Evolutionary conservation across 2,329 filamentous ascomycete genomes (phyloP).

Genomic region (Pyrenophora tritici-repentis): DNA sequence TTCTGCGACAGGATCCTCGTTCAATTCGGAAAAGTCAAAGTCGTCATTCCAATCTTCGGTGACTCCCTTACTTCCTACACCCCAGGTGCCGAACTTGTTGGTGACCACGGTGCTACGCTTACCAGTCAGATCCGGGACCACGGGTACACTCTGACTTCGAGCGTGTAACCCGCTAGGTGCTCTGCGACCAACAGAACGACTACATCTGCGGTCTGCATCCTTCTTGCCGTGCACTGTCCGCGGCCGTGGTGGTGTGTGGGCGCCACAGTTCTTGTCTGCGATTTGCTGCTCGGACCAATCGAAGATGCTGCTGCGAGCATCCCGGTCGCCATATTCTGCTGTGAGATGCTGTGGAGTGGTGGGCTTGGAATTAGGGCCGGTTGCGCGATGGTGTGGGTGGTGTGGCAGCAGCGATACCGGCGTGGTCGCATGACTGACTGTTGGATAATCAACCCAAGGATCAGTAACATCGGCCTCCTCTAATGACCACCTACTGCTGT

Average conservation of each 20-base stretch:
- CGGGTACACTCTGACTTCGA: conserved; percentile 80
- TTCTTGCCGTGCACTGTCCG: conserved; percentile 79
- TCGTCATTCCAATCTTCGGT: conserved; percentile 92
- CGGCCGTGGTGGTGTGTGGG: conserved; percentile 66
- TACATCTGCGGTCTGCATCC: conserved; percentile 70
- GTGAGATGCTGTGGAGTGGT: conserved; percentile 47
- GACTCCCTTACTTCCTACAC: conserved; percentile 74
- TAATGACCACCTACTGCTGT: conserved; percentile 50
- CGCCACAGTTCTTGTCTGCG: conserved; percentile 65
- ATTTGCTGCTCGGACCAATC: conserved; percentile 74
- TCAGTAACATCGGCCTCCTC: conserved; percentile 47
- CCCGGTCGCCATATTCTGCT: conserved; percentile 47
- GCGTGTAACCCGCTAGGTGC: conserved; percentile 72
- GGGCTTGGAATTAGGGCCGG: conserved; percentile 43
- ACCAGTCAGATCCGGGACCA: conserved; percentile 63
- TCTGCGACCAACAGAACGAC: conserved; percentile 69
- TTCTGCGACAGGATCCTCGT: conserved; percentile 45
- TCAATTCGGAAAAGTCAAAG: conserved; percentile 72
- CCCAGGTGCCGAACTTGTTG: conserved; percentile 83
- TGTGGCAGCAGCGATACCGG: conserved; percentile 42
- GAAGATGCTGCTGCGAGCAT: conserved; percentile 69
- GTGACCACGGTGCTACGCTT: conserved; percentile 61
- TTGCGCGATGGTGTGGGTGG: conserved; percentile 36
- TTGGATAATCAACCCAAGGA: conserved; percentile 48
- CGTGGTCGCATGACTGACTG: conserved; percentile 37